A percentile compares a stretch with the other conserved stretches of the same genome.
phyloP scores from a whole-genome alignment of 2,329 filamentous ascomycete species.

The Calonectria hongkongensis region DNA sequence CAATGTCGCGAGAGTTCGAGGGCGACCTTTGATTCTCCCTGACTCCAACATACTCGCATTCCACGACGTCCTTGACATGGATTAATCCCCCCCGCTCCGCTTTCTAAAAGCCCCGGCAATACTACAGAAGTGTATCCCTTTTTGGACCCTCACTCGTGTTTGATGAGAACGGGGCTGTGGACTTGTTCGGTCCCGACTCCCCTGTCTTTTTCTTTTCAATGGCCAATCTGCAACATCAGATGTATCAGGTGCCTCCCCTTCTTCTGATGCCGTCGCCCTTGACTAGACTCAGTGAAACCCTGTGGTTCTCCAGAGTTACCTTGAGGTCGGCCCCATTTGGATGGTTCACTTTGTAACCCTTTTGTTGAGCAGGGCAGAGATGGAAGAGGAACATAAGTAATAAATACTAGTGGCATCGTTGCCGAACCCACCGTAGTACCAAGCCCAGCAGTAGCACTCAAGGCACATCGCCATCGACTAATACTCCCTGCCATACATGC shows the following conservation, averaged over 20 bases:
- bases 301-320: neutral
- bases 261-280: neutral
- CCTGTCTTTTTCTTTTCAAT: too few species aligned
- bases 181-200: neutral
- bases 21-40: neutral
- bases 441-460: too few species aligned
- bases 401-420: neutral
- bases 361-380: neutral
- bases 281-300: neutral
- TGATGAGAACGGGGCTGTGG: neutral
- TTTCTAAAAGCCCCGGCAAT: too few species aligned
- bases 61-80: neutral
- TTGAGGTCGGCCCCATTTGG: neutral
- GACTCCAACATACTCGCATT: neutral
- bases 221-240: neutral
- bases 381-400: neutral
- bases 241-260: conserved; percentile 23
- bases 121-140: neutral
- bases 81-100: neutral
- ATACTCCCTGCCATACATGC: neutral
- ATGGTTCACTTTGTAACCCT: too few species aligned
- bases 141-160: neutral
- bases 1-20: too few species aligned
- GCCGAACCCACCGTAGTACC: neutral
- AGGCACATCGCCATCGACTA: neutral